Evolutionary conservation across 352 stramenopile species (phyloP), one percentile per base, ranked within the genome.

Genomic region (Phytophthora pluvialis): DNA sequence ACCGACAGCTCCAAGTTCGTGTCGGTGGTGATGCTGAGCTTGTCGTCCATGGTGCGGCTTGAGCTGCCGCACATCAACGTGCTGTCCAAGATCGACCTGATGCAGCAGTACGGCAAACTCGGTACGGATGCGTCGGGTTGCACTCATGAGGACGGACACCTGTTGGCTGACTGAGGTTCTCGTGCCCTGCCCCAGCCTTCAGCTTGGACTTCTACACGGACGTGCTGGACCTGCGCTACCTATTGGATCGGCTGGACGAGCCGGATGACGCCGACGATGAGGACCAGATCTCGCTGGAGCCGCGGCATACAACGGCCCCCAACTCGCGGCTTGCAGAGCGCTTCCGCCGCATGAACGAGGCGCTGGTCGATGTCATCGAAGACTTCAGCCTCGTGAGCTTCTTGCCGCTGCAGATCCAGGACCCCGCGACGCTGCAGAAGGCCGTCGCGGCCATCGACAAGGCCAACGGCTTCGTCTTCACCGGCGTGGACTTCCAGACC

Each of bases 1-100:
- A 95, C 82, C 3, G 94, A 99, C 73, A 97, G 96, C 39, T 80
- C 91, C 67, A 99, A 99, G 79, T 99, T 99, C 75, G 97, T 99
- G 43, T 98, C 96, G 15, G 96, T 98, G 7, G 87, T 92, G 33
- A 85, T 99, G 50, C 81, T 99, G 42, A 98, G 94, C 45, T 84
- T 99, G 39, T 98, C 89, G 62, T 98, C 97, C 11, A 99, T 99
- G 98, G 97, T 98, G 40, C 81, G 81, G 12, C 88, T 99, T 29
- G 97, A 99, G 65, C 75, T 99, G 12, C 98, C 98, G 21, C 97
- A 99, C 70, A 88, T 99, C 16, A 99, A 99, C 72, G 90, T 99
- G 11, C 78, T 99, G 4, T 99, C 96, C 33, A 99, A 99, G 81
- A 98, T 98, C 56, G 98, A 99, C 80, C 80, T 99, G 26, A 96